Percentiles rank a stretch among this genome's conserved stretches.
Conservation (phyloP, 805 yeast genomes). For the Saccharomycopsis guyanensis region DNA sequence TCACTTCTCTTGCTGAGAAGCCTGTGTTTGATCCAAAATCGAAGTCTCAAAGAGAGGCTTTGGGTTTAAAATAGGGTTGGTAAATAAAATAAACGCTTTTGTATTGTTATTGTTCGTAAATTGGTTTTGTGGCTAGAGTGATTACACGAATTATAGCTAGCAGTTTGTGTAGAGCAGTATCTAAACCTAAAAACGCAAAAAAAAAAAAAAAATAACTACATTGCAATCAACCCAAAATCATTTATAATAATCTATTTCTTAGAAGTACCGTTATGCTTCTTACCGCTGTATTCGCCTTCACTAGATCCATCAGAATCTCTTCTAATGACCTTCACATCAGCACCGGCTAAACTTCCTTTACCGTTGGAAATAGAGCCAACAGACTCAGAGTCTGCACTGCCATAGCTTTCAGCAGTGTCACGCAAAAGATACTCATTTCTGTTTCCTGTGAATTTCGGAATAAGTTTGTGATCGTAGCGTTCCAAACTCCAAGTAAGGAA, state of each 20-base stretch:
- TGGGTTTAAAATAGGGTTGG: conserved; percentile 28
- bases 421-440: neutral
- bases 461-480: conserved; percentile 2
- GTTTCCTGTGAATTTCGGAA: conserved; percentile 2
- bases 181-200: neutral
- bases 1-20: conserved; percentile 44
- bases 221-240: neutral
- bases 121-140: too few species aligned
- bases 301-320: neutral
- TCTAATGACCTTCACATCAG: neutral
- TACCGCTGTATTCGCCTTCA: neutral
- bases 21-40: conserved; percentile 45
- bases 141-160: neutral
- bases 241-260: too few species aligned
- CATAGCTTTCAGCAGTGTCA: neutral
- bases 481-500: conserved; percentile 3
- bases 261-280: neutral
- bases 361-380: neutral
- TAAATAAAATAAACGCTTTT: too few species aligned
- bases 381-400: neutral
- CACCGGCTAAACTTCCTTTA: too few species aligned
- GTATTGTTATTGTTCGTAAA: neutral
- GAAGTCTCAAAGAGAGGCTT: conserved; percentile 45
- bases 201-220: too few species aligned
- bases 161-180: neutral